Percentiles rank a stretch among this genome's conserved stretches.
phyloP scores from a whole-genome alignment of 495 filamentous ascomycete genomes.

The Corynascus novoguineensis region DNA sequence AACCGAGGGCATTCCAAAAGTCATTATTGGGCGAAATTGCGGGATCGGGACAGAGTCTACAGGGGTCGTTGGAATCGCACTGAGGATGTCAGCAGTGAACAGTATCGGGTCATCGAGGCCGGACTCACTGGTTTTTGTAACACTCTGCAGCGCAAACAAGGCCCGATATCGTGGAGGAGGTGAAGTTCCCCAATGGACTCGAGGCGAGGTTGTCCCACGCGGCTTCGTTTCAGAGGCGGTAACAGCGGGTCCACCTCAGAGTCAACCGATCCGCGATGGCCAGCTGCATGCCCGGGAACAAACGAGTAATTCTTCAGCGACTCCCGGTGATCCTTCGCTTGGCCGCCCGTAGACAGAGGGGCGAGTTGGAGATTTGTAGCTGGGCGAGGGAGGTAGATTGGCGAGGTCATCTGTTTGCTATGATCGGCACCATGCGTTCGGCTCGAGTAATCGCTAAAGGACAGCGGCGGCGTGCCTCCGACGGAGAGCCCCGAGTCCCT shows the following conservation, averaged over 20 bases:
- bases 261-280: slow-evolving; percentile 40
- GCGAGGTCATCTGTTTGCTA: slow-evolving; percentile 29
- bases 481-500: slow-evolving; percentile 43
- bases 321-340: slow-evolving; percentile 40
- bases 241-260: slow-evolving; percentile 47
- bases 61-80: slow-evolving; percentile 46
- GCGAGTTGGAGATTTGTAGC: slow-evolving; percentile 35
- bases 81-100: slow-evolving; percentile 19
- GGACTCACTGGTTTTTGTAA: slow-evolving; percentile 37
- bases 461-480: slow-evolving; percentile 32
- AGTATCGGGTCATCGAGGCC: neutral
- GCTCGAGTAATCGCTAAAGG: slow-evolving; percentile 32
- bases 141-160: slow-evolving; percentile 43
- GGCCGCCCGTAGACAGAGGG: slow-evolving; percentile 32
- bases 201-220: slow-evolving; percentile 43
- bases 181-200: slow-evolving; percentile 48
- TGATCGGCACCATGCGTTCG: slow-evolving; percentile 31
- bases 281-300: slow-evolving; percentile 34
- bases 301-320: slow-evolving; percentile 42
- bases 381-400: slow-evolving; percentile 39
- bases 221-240: slow-evolving; percentile 44
- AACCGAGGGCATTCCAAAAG: slow-evolving; percentile 43
- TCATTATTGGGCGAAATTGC: slow-evolving; percentile 34
- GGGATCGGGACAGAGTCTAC: slow-evolving; percentile 36
- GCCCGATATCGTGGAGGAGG: slow-evolving; percentile 39